phyloP scores from a whole-genome alignment of 2,329 filamentous ascomycete species.

The Trichoderma aggressivum region DNA sequence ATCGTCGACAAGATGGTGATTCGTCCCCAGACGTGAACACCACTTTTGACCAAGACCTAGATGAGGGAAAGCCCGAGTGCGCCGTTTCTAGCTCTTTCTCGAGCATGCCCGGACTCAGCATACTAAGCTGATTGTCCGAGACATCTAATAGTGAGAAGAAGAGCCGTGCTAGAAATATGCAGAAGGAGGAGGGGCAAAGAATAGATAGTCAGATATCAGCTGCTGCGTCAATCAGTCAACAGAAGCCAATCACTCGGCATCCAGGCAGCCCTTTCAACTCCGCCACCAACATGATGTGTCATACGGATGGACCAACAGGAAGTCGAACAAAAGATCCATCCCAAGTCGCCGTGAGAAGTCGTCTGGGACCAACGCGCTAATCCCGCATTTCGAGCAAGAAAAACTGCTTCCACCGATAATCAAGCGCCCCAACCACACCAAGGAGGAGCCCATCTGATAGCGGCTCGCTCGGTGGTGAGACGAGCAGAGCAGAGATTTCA shows the following conservation, averaged over 20 bases:
- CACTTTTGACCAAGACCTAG: neutral
- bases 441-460: neutral
- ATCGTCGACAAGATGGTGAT: neutral
- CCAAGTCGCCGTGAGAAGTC: neutral
- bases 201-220: constrained; percentile 10
- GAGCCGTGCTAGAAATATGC: neutral
- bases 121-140: neutral
- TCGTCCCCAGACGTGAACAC: neutral
- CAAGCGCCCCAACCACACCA: constrained; percentile 13
- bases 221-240: neutral
- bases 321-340: constrained; percentile 4
- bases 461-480: constrained; percentile 4
- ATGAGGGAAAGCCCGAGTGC: neutral
- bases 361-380: constrained; percentile 27
- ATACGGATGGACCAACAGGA: constrained; percentile 13
- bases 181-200: neutral
- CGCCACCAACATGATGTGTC: neutral
- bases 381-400: constrained; percentile 26
- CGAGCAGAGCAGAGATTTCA: neutral
- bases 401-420: neutral
- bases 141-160: neutral
- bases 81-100: neutral
- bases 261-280: neutral
- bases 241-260: constrained; percentile 9
- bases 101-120: neutral